Evolutionary conservation across 805 yeast species (phyloP).

Genomic region (Saccharomycopsis sp.): DNA sequence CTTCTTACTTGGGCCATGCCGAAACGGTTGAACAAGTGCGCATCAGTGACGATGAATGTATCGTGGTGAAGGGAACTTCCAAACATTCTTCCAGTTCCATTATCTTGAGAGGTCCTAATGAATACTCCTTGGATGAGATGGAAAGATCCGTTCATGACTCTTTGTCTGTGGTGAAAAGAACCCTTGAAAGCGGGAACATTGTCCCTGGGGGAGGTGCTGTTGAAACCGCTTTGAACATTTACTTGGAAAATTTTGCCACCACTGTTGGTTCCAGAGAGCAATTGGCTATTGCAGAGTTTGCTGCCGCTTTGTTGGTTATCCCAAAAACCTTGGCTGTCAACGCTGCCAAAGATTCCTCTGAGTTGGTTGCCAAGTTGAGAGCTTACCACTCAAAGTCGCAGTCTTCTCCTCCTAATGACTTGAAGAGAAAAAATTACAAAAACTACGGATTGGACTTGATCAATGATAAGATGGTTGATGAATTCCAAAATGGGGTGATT

Average conservation of each 20-base stretch:
- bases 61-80: conserved; percentile 78
- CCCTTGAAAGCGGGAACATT: conserved; percentile 85
- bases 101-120: conserved; percentile 90
- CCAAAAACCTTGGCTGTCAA: conserved; percentile 96
- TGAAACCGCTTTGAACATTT: conserved; percentile 90
- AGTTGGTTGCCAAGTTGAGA: conserved; percentile 88
- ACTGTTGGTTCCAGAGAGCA: conserved; percentile 97
- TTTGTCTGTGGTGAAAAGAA: conserved; percentile 87
- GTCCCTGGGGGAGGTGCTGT: conserved; percentile 99
- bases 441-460: conserved; percentile 90
- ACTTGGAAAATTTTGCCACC: conserved; percentile 93
- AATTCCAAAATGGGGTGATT: conserved; percentile 73
- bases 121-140: conserved; percentile 95
- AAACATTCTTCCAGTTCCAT: conserved; percentile 89
- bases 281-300: conserved; percentile 96
- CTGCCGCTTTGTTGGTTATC: conserved; percentile 76
- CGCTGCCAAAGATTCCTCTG: conserved; percentile 96
- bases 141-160: conserved; percentile 95
- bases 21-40: conserved; percentile 85
- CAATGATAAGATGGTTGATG: conserved; percentile 87
- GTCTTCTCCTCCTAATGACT: conserved; percentile 72
- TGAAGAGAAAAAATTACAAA: conserved; percentile 75
- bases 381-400: conserved; percentile 96
- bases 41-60: conserved; percentile 95
- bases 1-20: conserved; percentile 78